These are phyloP conservation scores for Dinochytrium kinnereticum DNA, from an alignment of 371 early-diverging fungal genomes.

Conservation along the genomic window DNA sequence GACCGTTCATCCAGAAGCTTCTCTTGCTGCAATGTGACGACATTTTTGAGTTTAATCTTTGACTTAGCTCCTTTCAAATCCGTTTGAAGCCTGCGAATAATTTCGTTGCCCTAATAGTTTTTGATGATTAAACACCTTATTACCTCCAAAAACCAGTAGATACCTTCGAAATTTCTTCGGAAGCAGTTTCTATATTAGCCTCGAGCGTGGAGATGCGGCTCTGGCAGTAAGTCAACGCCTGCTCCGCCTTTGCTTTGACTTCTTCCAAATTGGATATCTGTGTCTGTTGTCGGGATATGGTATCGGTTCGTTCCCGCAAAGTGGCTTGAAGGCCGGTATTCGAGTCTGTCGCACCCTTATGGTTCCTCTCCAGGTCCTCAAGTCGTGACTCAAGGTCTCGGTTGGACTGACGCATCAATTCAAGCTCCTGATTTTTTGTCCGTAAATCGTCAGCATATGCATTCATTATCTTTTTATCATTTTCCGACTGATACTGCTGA, in stretches of 20 bases:
- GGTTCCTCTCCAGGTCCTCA: not conserved
- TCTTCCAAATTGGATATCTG: conserved; percentile 13
- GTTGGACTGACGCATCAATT: not conserved
- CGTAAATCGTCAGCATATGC: not conserved
- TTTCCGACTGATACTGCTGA: not conserved
- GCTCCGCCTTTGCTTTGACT: conserved; percentile 38
- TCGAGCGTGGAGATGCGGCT: conserved; percentile 40
- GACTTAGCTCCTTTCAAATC: conserved; percentile 51
- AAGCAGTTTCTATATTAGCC: conserved; percentile 36
- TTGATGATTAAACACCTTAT: too few relatives aligned
- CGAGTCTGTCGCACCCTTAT: not conserved
- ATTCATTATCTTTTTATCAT: not conserved
- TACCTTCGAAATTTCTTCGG: conserved; percentile 58
- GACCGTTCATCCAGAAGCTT: conserved; percentile 53
- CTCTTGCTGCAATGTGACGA: conserved; percentile 58
- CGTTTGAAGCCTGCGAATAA: conserved; percentile 54
- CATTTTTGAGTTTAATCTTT: conserved; percentile 59
- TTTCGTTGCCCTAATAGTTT: conserved; percentile 53
- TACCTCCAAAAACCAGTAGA: not conserved
- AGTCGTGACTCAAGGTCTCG: not conserved
- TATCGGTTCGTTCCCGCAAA: not conserved
- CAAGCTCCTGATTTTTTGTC: not conserved
- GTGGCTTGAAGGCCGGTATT: not conserved
- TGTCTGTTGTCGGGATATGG: not conserved
- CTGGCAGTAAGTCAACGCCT: conserved; percentile 38